These are phyloP conservation scores for Hyaloperonospora arabidopsidis DNA, from an alignment of 352 stramenopile genomes.

Conservation along the genomic window DNA sequence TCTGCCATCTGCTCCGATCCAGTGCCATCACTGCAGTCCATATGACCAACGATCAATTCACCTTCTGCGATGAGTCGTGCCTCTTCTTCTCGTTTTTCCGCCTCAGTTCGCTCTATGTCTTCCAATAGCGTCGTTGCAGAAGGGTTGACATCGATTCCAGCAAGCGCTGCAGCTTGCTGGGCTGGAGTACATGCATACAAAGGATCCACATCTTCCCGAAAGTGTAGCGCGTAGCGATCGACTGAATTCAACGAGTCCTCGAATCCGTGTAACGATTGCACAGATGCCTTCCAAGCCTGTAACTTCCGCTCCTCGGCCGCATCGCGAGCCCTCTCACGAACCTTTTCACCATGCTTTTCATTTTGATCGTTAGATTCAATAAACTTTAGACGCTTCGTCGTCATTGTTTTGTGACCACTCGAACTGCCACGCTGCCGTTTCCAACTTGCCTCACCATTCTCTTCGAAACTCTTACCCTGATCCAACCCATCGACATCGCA, in stretches of 20 bases:
- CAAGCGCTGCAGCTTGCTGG: conserved; percentile 27
- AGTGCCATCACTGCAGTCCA: conserved; percentile 19
- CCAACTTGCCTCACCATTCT: conserved; percentile 30
- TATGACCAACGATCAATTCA: conserved; percentile 54
- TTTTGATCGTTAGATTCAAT: conserved; percentile 10
- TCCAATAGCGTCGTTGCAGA: conserved; percentile 22
- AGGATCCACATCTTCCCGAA: conserved; percentile 89
- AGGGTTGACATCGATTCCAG: conserved; percentile 16
- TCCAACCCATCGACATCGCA: conserved; percentile 15
- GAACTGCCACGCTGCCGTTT: conserved; percentile 18
- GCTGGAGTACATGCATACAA: conserved; percentile 49
- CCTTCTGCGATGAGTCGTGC: conserved; percentile 49
- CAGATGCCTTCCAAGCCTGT: conserved; percentile 79
- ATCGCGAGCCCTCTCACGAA: conserved; percentile 81
- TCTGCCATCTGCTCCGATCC: conserved; percentile 16
- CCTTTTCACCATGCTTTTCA: conserved; percentile 37
- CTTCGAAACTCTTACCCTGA: conserved; percentile 35
- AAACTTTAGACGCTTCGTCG: conserved; percentile 31
- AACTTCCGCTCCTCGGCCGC: conserved; percentile 89
- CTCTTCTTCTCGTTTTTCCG: conserved; percentile 58
- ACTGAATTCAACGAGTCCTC: conserved; percentile 89
- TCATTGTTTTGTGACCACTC: conserved; percentile 9
- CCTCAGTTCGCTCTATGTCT: conserved; percentile 59
- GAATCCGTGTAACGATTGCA: conserved; percentile 78
- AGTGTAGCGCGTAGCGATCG: conserved; percentile 90